phyloP scores from a whole-genome alignment of 1,284 basidiomycete genomes.

The Tranzscheliella williamsii region DNA sequence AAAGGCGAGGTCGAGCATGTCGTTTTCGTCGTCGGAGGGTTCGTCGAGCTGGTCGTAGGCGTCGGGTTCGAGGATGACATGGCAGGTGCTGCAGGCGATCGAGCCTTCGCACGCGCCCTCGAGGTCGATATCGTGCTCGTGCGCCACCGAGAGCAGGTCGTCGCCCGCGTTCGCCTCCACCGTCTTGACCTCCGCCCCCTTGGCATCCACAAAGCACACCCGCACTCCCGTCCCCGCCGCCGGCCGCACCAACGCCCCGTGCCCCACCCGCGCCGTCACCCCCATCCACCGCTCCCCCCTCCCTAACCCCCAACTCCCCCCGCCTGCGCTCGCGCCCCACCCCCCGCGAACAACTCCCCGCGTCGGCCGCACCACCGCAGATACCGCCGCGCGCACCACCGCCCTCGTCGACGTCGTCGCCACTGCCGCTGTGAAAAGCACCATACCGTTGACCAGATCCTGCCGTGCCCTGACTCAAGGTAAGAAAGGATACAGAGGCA shows the following conservation, averaged over 20 bases:
- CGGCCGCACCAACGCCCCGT: constrained; percentile 67
- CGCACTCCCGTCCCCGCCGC: constrained; percentile 72
- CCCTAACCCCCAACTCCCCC: too few relatives aligned
- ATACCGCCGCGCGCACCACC: too few relatives aligned
- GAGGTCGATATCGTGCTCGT: constrained; percentile 95
- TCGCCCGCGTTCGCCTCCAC: constrained; percentile 93
- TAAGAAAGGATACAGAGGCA: too few relatives aligned
- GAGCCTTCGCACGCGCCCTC: constrained; percentile 95
- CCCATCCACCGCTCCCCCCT: too few relatives aligned
- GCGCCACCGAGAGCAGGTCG: constrained; percentile 84
- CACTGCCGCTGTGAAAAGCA: too few relatives aligned
- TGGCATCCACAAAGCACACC: constrained; percentile 84
- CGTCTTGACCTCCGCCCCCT: constrained; percentile 79
- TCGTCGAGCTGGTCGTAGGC: constrained; percentile 84
- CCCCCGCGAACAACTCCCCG: too few relatives aligned
- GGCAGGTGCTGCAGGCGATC: constrained; percentile 96
- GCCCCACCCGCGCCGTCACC: too few relatives aligned
- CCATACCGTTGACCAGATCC: too few relatives aligned
- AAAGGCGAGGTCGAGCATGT: constrained; percentile 96
- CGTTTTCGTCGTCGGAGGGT: constrained; percentile 89
- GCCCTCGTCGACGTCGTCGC: too few relatives aligned
- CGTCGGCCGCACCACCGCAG: too few relatives aligned
- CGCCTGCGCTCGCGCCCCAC: too few relatives aligned
- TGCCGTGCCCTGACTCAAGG: too few relatives aligned
- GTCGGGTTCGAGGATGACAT: constrained; percentile 83